Evolutionary conservation across 2,329 filamentous ascomycete species (phyloP).

Genomic region (Diaporthe sp.): DNA sequence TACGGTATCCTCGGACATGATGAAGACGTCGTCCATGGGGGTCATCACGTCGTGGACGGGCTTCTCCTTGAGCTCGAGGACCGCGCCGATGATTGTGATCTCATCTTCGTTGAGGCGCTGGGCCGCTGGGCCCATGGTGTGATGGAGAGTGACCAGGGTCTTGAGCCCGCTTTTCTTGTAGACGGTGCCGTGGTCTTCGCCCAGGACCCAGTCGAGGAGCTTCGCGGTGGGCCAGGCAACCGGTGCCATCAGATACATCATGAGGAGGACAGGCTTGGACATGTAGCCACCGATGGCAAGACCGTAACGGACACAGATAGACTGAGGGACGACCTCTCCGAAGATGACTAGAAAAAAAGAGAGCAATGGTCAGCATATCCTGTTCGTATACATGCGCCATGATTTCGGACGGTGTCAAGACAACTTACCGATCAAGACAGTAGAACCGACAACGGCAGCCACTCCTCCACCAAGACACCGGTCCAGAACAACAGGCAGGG

Average conservation of each 20-base stretch:
- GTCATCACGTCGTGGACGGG: constrained; percentile 97
- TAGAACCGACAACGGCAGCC: constrained; percentile 93
- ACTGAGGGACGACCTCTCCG: constrained; percentile 95
- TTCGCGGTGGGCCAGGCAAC: constrained; percentile 96
- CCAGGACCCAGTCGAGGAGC: constrained; percentile 90
- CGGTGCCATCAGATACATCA: constrained; percentile 94
- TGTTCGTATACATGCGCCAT: neutral
- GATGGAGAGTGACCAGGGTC: constrained; percentile 94
- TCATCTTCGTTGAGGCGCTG: constrained; percentile 97
- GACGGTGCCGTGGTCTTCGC: constrained; percentile 93
- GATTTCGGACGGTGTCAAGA: neutral
- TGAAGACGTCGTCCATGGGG: constrained; percentile 97
- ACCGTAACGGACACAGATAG: constrained; percentile 94
- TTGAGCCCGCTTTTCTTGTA: constrained; percentile 99
- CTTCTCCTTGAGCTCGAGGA: constrained; percentile 96
- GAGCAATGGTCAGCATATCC: constrained; percentile 28
- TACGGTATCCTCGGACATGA: constrained; percentile 93
- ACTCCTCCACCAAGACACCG: constrained; percentile 93
- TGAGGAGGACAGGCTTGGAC: constrained; percentile 83
- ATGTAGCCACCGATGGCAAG: constrained; percentile 95
- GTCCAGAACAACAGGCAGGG: constrained; percentile 93
- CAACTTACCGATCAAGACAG: constrained; percentile 85
- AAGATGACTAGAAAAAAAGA: constrained; percentile 80
- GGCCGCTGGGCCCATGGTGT: constrained; percentile 85
- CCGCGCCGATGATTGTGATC: constrained; percentile 97